Percentiles rank a stretch among this genome's conserved stretches.
These are phyloP conservation scores for Orbilia oligospora DNA, from an alignment of 2,329 filamentous ascomycete genomes.

Conservation along the genomic window DNA sequence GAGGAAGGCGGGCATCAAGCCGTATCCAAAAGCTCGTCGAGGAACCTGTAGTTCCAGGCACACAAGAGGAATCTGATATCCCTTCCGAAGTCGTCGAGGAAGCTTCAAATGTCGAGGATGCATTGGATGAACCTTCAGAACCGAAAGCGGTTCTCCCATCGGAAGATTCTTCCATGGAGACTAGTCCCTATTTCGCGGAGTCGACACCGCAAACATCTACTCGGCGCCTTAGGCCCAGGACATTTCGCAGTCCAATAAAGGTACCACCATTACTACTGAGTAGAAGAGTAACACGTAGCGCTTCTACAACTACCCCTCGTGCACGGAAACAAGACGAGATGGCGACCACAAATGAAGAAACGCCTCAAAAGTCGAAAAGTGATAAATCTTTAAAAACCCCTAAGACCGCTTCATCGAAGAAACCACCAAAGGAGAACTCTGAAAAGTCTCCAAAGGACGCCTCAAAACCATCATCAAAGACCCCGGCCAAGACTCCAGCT, in stretches of 20 bases:
- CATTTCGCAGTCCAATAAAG: slow-evolving; percentile 19
- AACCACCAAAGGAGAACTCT: neutral
- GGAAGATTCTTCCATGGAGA: slow-evolving; percentile 31
- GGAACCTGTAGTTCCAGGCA: neutral
- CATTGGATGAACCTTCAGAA: neutral
- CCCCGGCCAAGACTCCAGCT: neutral
- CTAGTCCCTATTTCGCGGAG: slow-evolving; percentile 40
- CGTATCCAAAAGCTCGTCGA: slow-evolving; percentile 4
- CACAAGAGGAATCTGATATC: neutral
- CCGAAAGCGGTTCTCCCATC: slow-evolving; percentile 25
- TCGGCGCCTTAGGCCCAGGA: slow-evolving; percentile 26
- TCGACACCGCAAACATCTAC: slow-evolving; percentile 17
- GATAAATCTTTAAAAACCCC: slow-evolving; percentile 7
- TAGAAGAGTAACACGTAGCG: slow-evolving; percentile 12
- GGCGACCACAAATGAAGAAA: neutral
- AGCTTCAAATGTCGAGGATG: neutral
- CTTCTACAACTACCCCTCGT: slow-evolving; percentile 20
- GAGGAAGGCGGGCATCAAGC: slow-evolving; percentile 19
- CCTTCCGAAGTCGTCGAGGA: neutral
- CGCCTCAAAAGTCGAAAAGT: neutral
- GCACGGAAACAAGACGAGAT: slow-evolving; percentile 16
- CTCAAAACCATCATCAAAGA: neutral
- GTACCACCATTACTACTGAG: slow-evolving; percentile 3
- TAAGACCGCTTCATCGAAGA: slow-evolving; percentile 8
- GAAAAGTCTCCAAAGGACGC: slow-evolving; percentile 9